Evolutionary conservation across 2,329 filamentous ascomycete species (phyloP), one percentile per base, ranked within the genome.

Genomic region (Pestalotiopsis sp.): DNA sequence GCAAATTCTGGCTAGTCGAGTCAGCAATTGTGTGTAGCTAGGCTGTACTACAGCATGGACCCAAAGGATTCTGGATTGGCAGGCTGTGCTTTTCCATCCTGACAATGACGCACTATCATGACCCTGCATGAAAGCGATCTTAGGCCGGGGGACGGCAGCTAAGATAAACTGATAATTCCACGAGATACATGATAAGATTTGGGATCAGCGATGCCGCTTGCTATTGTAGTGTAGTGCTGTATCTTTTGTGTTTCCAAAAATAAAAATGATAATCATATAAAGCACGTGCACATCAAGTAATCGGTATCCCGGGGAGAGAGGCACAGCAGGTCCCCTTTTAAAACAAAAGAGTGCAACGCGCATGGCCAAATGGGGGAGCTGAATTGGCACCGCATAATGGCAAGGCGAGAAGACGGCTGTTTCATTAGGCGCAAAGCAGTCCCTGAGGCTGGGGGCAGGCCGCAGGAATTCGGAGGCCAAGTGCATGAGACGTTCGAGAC

Each of bases 351-450:
- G 9, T n/a, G 63, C 13, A 56, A 36, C 38, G 41, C 4, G 49
- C 41, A 66, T 66, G n/a, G 49, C 49, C 63, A 20, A 64, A 64
- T 64, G 39, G 25, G 45, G 25, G 63, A 57, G 63, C 63, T 56
- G 63, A 56, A 36, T 7, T 23, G 36, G 27, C 5, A 45, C 31
- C 20, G 63, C 63, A 66, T 66, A 57, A 66, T 27, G n/a, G 63
- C 41, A 66, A 39, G 49, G 63, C 45, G 49, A 58, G 45, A 56
- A 25, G 49, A 25, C 63, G 41, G 25, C 38, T 66, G 63, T 66
- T 66, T 66, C 63, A 66, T 66, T 45, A 66, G 63, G 49, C 49
- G 63, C 63, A 66, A 57, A 62, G 59, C 59, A 20, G 59, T 20
- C 57, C 57, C 57, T 59, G 11, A 45, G 41, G 41, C 41, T 17